Conservation (phyloP, 116 monocot genomes). For the Phalaenopsis hybrid region DNA sequence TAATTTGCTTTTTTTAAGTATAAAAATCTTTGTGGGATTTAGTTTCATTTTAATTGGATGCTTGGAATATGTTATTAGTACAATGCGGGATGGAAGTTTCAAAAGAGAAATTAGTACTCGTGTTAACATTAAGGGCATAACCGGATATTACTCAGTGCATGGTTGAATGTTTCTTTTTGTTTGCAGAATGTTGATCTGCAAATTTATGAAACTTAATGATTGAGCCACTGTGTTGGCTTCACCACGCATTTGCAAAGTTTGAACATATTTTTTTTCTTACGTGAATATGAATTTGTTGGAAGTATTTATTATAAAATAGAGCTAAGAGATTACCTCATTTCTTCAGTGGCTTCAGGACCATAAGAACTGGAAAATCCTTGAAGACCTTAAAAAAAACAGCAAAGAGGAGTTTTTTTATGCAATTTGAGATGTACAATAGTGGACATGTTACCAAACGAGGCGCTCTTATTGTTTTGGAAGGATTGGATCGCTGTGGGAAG, state of each 20-base stretch:
- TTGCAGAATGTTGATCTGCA: too few relatives aligned
- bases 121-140: not conserved
- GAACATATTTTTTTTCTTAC: not conserved
- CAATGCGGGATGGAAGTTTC: not conserved
- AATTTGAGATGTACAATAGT: constrained; percentile 35
- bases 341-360: constrained; percentile 10
- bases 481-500: constrained; percentile 89
- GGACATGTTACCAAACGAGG: constrained; percentile 33
- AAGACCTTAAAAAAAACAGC: constrained; percentile 11
- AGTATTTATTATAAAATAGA: not conserved
- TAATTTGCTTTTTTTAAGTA: not conserved
- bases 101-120: not conserved
- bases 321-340: not conserved
- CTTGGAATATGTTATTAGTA: not conserved
- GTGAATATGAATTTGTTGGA: not conserved
- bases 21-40: not conserved
- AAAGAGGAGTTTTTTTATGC: constrained; percentile 8
- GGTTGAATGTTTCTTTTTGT: too few relatives aligned
- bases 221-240: too few relatives aligned
- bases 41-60: not conserved
- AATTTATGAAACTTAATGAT: too few relatives aligned
- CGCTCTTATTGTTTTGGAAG: constrained; percentile 85
- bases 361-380: constrained; percentile 2
- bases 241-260: not conserved
- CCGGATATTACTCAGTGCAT: too few relatives aligned